Evolutionary conservation across 805 yeast genomes (phyloP).

Genomic region (Barnettozyma sp.): DNA sequence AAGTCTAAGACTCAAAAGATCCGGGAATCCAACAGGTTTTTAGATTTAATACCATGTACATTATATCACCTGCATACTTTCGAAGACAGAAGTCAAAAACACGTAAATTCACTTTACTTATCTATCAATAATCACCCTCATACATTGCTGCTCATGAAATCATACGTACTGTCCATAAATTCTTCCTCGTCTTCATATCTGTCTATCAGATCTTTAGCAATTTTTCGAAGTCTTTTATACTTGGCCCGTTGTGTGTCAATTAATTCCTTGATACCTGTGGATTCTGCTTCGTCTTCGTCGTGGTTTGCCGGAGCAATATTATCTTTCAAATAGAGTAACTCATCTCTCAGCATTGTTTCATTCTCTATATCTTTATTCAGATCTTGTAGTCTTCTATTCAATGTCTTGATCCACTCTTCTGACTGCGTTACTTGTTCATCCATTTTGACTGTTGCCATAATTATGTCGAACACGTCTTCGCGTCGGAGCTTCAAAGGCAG

Average conservation of each 20-base stretch:
- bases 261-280: not conserved
- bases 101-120: no score
- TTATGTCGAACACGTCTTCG: constrained; percentile 21
- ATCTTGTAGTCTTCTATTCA: not conserved
- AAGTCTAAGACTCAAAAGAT: constrained; percentile 42
- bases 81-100: no score
- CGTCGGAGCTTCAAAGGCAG: constrained; percentile 19
- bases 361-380: constrained; percentile 4
- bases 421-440: constrained; percentile 15
- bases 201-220: not conserved
- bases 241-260: not conserved
- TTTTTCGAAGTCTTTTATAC: not conserved
- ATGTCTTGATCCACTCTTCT: not conserved
- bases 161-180: not conserved
- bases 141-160: not conserved
- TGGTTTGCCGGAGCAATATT: not conserved
- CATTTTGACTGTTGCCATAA: constrained; percentile 13
- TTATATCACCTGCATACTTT: no score
- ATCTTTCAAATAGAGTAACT: constrained; percentile 5
- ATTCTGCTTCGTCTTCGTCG: not conserved
- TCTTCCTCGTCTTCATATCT: not conserved
- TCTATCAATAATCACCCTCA: not conserved
- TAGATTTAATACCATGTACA: not conserved
- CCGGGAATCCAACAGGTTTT: constrained; percentile 19
- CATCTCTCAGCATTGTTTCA: constrained; percentile 5